Evolutionary conservation across 2,329 filamentous ascomycete species (phyloP).

Genomic region (Grosmannia penicillata): DNA sequence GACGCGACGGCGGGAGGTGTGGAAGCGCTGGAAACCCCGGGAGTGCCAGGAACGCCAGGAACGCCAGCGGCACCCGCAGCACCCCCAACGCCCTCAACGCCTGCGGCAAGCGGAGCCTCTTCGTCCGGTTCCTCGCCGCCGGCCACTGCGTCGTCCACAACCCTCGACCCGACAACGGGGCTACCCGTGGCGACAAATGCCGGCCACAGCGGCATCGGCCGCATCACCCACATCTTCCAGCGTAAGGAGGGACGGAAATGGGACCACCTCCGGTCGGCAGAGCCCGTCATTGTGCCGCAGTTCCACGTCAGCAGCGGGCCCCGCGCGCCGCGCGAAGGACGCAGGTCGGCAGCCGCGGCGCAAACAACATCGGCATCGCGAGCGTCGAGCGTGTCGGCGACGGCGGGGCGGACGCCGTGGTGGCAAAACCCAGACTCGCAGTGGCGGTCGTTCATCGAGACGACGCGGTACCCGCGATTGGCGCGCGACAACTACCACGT

Average conservation of each 20-base stretch:
- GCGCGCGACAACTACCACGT: slow-evolving; percentile 32
- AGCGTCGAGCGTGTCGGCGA: background rate
- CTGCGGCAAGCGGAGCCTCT: background rate
- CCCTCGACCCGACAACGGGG: background rate
- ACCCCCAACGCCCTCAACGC: background rate
- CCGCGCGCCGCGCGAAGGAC: no score
- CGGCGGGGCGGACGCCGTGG: slow-evolving; percentile 2
- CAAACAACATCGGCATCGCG: background rate
- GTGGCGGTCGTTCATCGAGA: slow-evolving; percentile 39
- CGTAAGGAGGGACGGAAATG: slow-evolving; percentile 33
- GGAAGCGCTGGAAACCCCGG: background rate
- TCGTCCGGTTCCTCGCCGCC: no score
- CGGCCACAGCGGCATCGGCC: no score
- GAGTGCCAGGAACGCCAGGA: background rate
- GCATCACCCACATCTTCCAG: slow-evolving; percentile 29
- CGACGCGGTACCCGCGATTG: slow-evolving; percentile 34
- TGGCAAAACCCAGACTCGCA: slow-evolving; percentile 20
- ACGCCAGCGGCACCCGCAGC: background rate
- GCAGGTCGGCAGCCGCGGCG: background rate
- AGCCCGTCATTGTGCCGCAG: slow-evolving; percentile 41
- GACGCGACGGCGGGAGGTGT: background rate
- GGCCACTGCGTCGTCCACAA: background rate
- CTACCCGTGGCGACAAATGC: no score
- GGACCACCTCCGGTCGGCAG: slow-evolving; percentile 43
- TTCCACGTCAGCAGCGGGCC: slow-evolving; percentile 6